Evolutionary conservation across 1,284 basidiomycete species (phyloP), one percentile per base, ranked within the genome.

Genomic region (Meira nashicola): DNA sequence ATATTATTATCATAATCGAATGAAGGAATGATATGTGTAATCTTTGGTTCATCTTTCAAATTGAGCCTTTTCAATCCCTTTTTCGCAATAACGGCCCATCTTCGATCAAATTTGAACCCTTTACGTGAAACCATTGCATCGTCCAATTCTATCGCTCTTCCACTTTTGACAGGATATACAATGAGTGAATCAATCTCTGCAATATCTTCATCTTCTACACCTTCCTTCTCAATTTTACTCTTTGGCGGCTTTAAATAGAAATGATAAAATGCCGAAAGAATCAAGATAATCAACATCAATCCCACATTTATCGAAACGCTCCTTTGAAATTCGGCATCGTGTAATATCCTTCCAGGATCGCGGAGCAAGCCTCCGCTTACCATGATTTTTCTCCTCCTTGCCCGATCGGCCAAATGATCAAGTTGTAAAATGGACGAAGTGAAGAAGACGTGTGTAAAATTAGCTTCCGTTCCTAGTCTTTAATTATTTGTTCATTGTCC

Each of bases 131-230:
- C 28, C 0, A 53, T 11, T 2, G 60, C 58, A 0, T 40, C 23
- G 5, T 50, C 1, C 2, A 73, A 56, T 10, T 57, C 50, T 6
- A 65, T 50, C 15, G 63, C 67, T 0, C 64, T 62, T 25, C 71
- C 71, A 6, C 62, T 65, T 53, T 73, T 73, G 57, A 73, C 65
- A 4, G 71, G 69, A 25, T 73, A 71, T 51, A 73, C 54, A 46
- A 56, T 60, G 37, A 73, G 61, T n/a, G 49, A 51, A 8, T 61
- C 51, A 1, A 73, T 55, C 38, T 63, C 57, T 19, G 67, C 71
- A 12, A 68, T n/a, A 17, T 54, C 61, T 41, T 72, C 70, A 25
- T 66, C 67, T 37, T 70, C 58, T 0, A 54, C 57, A 1, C 66
- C 70, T 1, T 38, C 9, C 51, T 5, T 53, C 7, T 37, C 51